Evolutionary conservation across 768 basidiomycete genomes (phyloP).

Genomic region (Rhizopogon roseolus): DNA sequence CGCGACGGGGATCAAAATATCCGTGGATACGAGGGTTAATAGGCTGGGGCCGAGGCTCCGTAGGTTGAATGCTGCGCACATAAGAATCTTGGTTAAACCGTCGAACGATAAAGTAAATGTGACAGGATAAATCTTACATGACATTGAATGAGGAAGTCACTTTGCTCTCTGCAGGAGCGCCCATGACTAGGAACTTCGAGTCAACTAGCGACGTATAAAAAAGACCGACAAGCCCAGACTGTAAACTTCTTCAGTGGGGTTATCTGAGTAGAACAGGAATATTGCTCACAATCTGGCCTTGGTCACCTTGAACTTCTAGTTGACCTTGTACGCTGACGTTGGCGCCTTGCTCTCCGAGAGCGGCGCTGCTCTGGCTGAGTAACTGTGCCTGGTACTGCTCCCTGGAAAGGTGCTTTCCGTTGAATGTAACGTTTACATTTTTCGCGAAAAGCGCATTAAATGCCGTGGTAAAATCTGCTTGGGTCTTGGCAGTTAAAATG

Average conservation of each 20-base stretch:
- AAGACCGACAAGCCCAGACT: conserved; percentile 29
- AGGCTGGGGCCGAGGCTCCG: conserved; percentile 18
- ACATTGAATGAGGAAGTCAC: conserved; percentile 35
- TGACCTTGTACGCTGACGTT: conserved; percentile 19
- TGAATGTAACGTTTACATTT: conserved; percentile 33
- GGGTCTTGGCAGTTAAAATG: conserved; percentile 34
- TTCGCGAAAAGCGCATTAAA: conserved; percentile 38
- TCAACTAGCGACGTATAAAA: conserved; percentile 34
- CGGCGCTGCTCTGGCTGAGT: conserved; percentile 22
- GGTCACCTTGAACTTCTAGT: conserved; percentile 21
- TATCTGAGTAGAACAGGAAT: not conserved
- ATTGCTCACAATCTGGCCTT: conserved; percentile 22
- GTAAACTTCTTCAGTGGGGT: not conserved
- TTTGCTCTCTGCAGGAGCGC: conserved; percentile 25
- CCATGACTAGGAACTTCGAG: conserved; percentile 28
- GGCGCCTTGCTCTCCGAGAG: conserved; percentile 7
- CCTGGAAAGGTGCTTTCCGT: conserved; percentile 34
- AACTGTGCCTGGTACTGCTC: conserved; percentile 36
- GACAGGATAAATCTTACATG: conserved; percentile 22
- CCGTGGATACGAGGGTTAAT: conserved; percentile 16
- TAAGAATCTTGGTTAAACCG: not conserved
- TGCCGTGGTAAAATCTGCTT: conserved; percentile 27
- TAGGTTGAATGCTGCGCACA: conserved; percentile 22
- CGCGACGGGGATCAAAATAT: conserved; percentile 31
- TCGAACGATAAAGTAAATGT: not conserved